Evolutionary conservation across 2,329 filamentous ascomycete species (phyloP).

Genomic region (Ramularia collo-cygni): DNA sequence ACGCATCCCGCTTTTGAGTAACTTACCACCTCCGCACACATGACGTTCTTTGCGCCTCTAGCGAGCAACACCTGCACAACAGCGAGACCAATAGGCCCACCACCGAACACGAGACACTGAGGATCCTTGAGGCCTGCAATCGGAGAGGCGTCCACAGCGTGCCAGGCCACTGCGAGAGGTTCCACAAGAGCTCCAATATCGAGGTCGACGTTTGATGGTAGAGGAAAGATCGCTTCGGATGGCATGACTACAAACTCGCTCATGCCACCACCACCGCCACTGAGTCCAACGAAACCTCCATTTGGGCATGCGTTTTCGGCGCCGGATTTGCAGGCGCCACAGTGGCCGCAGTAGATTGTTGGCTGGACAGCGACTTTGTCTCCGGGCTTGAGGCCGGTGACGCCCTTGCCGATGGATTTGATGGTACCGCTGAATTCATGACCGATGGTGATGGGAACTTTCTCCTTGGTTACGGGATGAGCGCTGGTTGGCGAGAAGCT

Average conservation of each 20-base stretch:
- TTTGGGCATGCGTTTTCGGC: constrained; percentile 53
- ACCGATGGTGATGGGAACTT: constrained; percentile 53
- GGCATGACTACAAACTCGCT: constrained; percentile 49
- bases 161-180: constrained; percentile 58
- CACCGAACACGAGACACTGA: constrained; percentile 51
- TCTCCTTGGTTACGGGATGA: constrained; percentile 52
- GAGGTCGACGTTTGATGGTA: constrained; percentile 47
- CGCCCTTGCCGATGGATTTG: constrained; percentile 47
- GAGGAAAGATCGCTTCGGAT: constrained; percentile 41
- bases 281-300: constrained; percentile 42
- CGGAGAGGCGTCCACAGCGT: constrained; percentile 48
- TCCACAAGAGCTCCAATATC: constrained; percentile 56
- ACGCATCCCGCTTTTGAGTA: too few relatives aligned
- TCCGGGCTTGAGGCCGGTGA: constrained; percentile 43
- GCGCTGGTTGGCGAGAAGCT: constrained; percentile 46
- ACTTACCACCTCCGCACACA: constrained; percentile 54
- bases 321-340: constrained; percentile 48
- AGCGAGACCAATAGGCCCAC: constrained; percentile 55
- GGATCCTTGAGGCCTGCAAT: constrained; percentile 37
- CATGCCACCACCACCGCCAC: constrained; percentile 49
- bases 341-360: constrained; percentile 51
- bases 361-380: constrained; percentile 56
- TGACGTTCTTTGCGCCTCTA: constrained; percentile 47
- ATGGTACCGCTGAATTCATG: constrained; percentile 60
- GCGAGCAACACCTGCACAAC: constrained; percentile 53